Percentiles rank a stretch among this genome's conserved stretches.
Conservation (phyloP, 2,329 filamentous ascomycete species). For the Claviceps cyperi region DNA sequence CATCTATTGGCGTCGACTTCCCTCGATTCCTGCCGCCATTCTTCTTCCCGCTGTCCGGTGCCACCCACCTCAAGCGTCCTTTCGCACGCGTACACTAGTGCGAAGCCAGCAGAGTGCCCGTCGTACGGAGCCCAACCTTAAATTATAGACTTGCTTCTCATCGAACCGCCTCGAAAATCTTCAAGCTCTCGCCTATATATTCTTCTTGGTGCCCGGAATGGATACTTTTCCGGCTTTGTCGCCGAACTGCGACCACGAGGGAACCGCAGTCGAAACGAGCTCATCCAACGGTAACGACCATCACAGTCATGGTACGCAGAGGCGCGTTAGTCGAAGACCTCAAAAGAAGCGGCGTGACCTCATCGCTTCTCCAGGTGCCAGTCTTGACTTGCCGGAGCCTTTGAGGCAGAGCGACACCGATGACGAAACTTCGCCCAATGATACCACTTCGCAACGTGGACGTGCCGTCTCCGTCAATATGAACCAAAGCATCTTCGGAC, state of each 20-base stretch:
- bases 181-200: not conserved
- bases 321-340: conserved; percentile 27
- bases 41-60: not conserved
- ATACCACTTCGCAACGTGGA: conserved; percentile 28
- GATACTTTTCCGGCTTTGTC: not conserved
- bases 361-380: conserved; percentile 20
- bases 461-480: conserved; percentile 52
- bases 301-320: conserved; percentile 22
- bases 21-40: not conserved
- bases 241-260: conserved; percentile 1
- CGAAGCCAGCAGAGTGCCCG: not conserved
- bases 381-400: conserved; percentile 35
- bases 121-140: not conserved
- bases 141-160: not conserved
- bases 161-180: not conserved
- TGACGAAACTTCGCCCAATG: conserved; percentile 26
- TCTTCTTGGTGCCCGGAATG: not conserved
- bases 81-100: not conserved
- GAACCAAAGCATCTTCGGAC: conserved; percentile 88
- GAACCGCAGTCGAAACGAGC: conserved; percentile 1
- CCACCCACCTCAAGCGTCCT: not conserved
- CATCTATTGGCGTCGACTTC: not conserved
- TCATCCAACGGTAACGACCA: conserved; percentile 15
- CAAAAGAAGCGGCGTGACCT: conserved; percentile 28
- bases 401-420: conserved; percentile 35